phyloP scores from a whole-genome alignment of 495 filamentous ascomycete species.

The Podospora australis region DNA sequence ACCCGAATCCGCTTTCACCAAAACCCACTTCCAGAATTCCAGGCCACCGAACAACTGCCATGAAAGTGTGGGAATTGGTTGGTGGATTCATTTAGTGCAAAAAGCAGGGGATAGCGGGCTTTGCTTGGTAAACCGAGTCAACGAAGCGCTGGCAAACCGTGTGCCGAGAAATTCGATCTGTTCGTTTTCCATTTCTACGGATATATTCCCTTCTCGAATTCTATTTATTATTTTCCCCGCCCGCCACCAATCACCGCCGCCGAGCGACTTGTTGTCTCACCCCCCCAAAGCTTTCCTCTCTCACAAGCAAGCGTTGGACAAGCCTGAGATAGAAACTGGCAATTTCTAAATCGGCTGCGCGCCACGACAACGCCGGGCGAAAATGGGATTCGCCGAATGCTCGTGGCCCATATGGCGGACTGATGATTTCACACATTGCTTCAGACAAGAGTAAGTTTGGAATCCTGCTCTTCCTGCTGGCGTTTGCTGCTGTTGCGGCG shows the following conservation, averaged over 20 bases:
- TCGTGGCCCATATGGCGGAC: slow-evolving; percentile 71
- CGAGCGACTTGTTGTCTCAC: too few relatives aligned
- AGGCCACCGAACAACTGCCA: too few relatives aligned
- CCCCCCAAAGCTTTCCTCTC: neutral
- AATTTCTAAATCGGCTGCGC: slow-evolving; percentile 3
- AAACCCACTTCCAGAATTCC: too few relatives aligned
- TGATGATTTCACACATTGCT: slow-evolving; percentile 86
- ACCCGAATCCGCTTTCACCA: too few relatives aligned
- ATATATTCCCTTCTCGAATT: neutral
- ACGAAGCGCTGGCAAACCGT: too few relatives aligned
- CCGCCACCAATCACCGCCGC: neutral
- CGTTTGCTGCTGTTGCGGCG: too few relatives aligned
- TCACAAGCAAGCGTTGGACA: neutral
- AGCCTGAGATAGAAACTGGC: neutral
- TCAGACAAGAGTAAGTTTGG: slow-evolving; percentile 72
- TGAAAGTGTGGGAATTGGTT: too few relatives aligned
- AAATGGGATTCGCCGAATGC: slow-evolving; percentile 63
- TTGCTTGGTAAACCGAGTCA: too few relatives aligned
- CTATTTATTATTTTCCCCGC: slow-evolving; percentile 1
- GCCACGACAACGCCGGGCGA: slow-evolving; percentile 15
- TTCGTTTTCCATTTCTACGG: neutral
- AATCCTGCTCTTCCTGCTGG: neutral
- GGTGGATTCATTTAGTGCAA: too few relatives aligned
- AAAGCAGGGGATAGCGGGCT: too few relatives aligned
- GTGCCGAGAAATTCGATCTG: too few relatives aligned